Conservation (phyloP, 805 yeast species). For the Lipomyces yamadae region DNA sequence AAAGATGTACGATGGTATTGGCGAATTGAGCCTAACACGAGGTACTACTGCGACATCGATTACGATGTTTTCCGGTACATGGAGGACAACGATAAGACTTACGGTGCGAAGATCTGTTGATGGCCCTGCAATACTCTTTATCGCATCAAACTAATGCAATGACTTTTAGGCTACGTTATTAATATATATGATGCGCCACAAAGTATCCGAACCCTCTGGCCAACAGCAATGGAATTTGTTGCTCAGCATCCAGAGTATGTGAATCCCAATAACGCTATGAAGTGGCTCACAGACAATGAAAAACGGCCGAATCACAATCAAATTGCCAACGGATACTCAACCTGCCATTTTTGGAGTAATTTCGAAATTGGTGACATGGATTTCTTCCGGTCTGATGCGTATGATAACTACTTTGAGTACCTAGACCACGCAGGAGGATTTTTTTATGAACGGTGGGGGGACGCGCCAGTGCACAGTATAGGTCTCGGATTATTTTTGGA, state of each 20-base stretch:
- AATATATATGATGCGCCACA: conserved; percentile 72
- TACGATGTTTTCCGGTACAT: conserved; percentile 59
- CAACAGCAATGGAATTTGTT: conserved; percentile 66
- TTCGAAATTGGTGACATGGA: conserved; percentile 87
- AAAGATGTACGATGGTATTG: conserved; percentile 71
- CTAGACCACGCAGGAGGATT: conserved; percentile 77
- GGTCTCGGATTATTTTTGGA: conserved; percentile 77
- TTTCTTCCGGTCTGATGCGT: conserved; percentile 72
- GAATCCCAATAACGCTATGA: conserved; percentile 62
- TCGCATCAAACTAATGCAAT: conserved; percentile 47
- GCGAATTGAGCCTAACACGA: conserved; percentile 79
- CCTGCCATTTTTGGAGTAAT: conserved; percentile 90
- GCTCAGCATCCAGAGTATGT: conserved; percentile 61
- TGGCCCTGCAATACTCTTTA: not conserved
- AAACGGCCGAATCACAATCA: conserved; percentile 56
- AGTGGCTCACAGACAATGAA: conserved; percentile 64
- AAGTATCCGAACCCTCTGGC: conserved; percentile 68
- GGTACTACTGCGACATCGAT: conserved; percentile 67
- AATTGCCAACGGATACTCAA: conserved; percentile 62
- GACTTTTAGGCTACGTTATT: conserved; percentile 57
- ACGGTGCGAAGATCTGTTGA: conserved; percentile 73
- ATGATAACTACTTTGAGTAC: conserved; percentile 63
- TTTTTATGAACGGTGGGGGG: conserved; percentile 93
- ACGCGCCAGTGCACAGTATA: conserved; percentile 85
- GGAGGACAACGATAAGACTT: conserved; percentile 65